Evolutionary conservation across 352 stramenopile genomes (phyloP), one percentile per base, ranked within the genome.

Genomic region (Globisporangium alternatum): DNA sequence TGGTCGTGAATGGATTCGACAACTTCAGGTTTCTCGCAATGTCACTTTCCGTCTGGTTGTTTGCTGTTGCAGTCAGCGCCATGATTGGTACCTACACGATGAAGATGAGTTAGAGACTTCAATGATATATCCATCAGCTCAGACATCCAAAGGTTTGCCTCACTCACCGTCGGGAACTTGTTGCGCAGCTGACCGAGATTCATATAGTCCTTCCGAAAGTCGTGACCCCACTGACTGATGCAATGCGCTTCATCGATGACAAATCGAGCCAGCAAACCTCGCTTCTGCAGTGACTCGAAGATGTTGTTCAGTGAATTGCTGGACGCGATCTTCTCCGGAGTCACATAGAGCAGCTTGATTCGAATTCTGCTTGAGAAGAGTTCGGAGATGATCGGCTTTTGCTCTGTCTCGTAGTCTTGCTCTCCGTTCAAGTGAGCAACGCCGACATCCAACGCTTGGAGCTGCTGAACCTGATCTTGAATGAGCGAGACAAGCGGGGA

Each of bases 151-250:
- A 19, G 3, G 30, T 17, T 43, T 1, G n/a, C 19, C 7, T 44
- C 12, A 52, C 74, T 56, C 60, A 99, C 93, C 64, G 88, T 91
- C 12, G 94, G 94, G 65, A 98, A 99, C 22, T 98, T 89, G 15
- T 72, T 74, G 51, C 97, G 83, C 15, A 99, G 75, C 19, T 82
- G 81, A 5, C 89, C 83, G 22, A 99, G 76, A 56, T 94, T 86
- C 66, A 98, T 90, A 74, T 99, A 99, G 70, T 98, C 98, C 67
- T 98, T 98, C 13, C 98, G 83, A 71, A 99, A 99, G 71, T 99
- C 98, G 72, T 99, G 98, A 22, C 97, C 97, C 98, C 98, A 99
- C 68, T 97, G 90, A 60, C 87, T 97, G 62, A 99, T 95, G 75
- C 97, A 99, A 68, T 99, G 97, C 7, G 87, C 89, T 69, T 96